Evolutionary conservation across 2,329 filamentous ascomycete species (phyloP).

Genomic region (Phialophora verrucosa): DNA sequence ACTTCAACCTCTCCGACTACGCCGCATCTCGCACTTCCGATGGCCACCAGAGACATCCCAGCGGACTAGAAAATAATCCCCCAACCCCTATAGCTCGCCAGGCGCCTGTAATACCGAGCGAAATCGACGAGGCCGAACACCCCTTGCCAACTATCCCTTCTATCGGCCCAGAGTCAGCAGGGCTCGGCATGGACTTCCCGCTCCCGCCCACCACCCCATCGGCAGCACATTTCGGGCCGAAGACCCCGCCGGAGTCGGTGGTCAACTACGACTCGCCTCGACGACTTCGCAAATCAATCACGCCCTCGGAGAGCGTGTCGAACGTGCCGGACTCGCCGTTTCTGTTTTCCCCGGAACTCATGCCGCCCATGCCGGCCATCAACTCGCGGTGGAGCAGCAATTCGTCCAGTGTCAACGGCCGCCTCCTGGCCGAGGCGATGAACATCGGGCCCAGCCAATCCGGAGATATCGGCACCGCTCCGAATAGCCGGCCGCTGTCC

Average conservation of each 20-base stretch:
- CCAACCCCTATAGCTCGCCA: slow-evolving; percentile 12
- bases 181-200: slow-evolving; percentile 10
- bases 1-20: slow-evolving; percentile 3
- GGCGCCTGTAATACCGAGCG: background rate
- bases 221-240: slow-evolving; percentile 16
- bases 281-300: slow-evolving; percentile 30
- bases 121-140: background rate
- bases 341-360: background rate
- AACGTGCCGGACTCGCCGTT: slow-evolving; percentile 31
- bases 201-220: slow-evolving; percentile 13
- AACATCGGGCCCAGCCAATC: background rate
- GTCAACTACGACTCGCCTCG: slow-evolving; percentile 7
- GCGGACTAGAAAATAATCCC: slow-evolving; percentile 24
- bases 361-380: background rate
- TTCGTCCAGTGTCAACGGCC: background rate
- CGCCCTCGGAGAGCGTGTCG: slow-evolving; percentile 32
- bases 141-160: slow-evolving; percentile 4
- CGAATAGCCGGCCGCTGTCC: background rate
- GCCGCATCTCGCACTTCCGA: background rate
- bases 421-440: background rate
- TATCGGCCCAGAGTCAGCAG: background rate
- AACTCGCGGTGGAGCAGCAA: background rate
- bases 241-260: slow-evolving; percentile 15
- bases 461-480: background rate
- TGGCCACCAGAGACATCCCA: slow-evolving; percentile 17